Base-by-base conservation (phyloP, 2,329 filamentous ascomycete genomes). In the Epicoccum nigrum region DNA sequence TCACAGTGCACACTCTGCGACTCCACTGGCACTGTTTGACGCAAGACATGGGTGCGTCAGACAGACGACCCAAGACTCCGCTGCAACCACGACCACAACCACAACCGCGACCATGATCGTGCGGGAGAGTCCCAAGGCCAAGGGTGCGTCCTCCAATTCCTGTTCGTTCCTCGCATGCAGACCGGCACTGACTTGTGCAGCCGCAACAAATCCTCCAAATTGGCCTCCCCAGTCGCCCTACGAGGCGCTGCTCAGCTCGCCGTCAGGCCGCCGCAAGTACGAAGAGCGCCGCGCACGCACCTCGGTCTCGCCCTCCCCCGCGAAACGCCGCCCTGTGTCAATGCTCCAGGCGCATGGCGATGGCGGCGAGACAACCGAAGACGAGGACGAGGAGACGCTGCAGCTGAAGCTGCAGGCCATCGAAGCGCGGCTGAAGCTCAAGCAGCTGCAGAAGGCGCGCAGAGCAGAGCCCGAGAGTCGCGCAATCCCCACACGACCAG, bases 321-420 rank as follows among this genome's bases (percentile, higher is more conserved):
- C 86, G 0, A 69, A 70, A 54, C 70, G 69, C 48, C 67, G 68
- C 17, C 66, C 65, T 6, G 47, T 65, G 50, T 65, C 63, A 40
- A 40, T 45, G 39, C 58, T 59, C 30, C 58, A 39, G 20, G 43
- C 49, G n/a, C 28, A 35, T 4, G 45, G 53, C 25, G 59, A 63
- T 7, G 59, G 85, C 8, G 85, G 87, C 0, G 23, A 25, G 23
- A 87, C 89, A 2, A 87, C 79, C 9, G 92, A 97, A 69, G 92
- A 97, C 76, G 88, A 90, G 4, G 88, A 81, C 7, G 93, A 97
- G 72, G 92, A 97, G 77, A 95, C 86, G 1, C 76, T 97, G 27
- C 85, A 95, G 67, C 77, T 99, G 56, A 87, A 96, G 70, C 78
- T 97, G 4, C 86, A 92, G 58, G 91, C 90, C 47, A 96, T 99